A percentile compares a stretch with the other conserved stretches of the same genome.
Conservation (phyloP, 306 rosid genomes). For the Macrotyloma uniflorum region DNA sequence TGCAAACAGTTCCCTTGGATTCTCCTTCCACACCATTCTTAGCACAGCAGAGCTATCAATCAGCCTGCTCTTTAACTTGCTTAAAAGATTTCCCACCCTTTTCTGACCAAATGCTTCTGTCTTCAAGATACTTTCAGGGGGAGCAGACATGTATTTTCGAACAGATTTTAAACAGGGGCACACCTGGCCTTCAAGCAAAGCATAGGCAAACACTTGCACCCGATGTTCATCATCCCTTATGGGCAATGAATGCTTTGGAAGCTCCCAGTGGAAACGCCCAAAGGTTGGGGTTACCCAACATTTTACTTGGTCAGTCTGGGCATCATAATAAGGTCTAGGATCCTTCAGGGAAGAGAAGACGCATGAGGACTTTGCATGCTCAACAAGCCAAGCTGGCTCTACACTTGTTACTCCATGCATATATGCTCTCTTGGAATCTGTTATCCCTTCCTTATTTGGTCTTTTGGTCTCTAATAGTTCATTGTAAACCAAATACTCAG, state of each 20-base stretch:
- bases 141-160: slow-evolving; percentile 66
- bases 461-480: slow-evolving; percentile 74
- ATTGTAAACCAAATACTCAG: slow-evolving; percentile 86
- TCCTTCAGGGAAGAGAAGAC: slow-evolving; percentile 61
- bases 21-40: slow-evolving; percentile 73
- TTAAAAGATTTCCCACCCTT: slow-evolving; percentile 77
- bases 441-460: slow-evolving; percentile 77
- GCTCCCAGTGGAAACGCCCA: slow-evolving; percentile 85
- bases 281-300: slow-evolving; percentile 68
- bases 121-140: slow-evolving; percentile 76
- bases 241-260: slow-evolving; percentile 61
- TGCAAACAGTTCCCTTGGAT: slow-evolving; percentile 62
- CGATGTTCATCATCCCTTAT: slow-evolving; percentile 46
- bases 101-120: slow-evolving; percentile 76
- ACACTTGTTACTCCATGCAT: slow-evolving; percentile 88
- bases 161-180: slow-evolving; percentile 69
- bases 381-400: slow-evolving; percentile 84
- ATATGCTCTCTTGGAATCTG: slow-evolving; percentile 62
- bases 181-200: slow-evolving; percentile 88
- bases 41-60: slow-evolving; percentile 60
- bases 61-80: slow-evolving; percentile 49
- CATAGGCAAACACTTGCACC: slow-evolving; percentile 67
- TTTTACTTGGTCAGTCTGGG: slow-evolving; percentile 61
- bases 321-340: slow-evolving; percentile 73
- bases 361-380: slow-evolving; percentile 72